Evolutionary conservation across 352 stramenopile species (phyloP).

Genomic region (Globisporangium viniferum): DNA sequence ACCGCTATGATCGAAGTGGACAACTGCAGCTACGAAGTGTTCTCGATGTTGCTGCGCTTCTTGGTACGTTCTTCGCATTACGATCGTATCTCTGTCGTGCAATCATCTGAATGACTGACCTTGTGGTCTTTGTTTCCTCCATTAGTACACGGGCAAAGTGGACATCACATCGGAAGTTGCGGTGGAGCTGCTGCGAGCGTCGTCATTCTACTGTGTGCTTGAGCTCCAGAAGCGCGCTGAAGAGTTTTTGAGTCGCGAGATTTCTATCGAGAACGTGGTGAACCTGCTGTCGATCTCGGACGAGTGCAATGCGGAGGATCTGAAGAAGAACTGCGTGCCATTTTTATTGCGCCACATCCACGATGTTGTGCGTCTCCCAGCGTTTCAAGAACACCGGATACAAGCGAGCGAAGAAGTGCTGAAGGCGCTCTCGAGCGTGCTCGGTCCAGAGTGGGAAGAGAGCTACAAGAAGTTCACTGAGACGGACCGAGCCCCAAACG

Average conservation of each 20-base stretch:
- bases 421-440: conserved; percentile 75
- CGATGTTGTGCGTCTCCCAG: conserved; percentile 72
- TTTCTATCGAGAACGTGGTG: conserved; percentile 79
- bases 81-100: background rate
- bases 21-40: conserved; percentile 88
- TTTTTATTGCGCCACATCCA: conserved; percentile 88
- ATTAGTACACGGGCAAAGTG: conserved; percentile 87
- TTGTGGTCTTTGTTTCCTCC: conserved; percentile 5
- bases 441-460: conserved; percentile 71
- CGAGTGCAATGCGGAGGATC: conserved; percentile 70
- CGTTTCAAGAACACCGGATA: conserved; percentile 74
- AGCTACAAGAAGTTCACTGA: conserved; percentile 74
- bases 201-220: conserved; percentile 80
- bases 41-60: conserved; percentile 81
- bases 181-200: conserved; percentile 74
- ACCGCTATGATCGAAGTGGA: conserved; percentile 87
- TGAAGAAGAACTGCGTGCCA: conserved; percentile 85
- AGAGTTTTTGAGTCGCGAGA: conserved; percentile 75
- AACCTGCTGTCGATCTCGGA: conserved; percentile 72
- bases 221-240: conserved; percentile 86
- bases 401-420: conserved; percentile 81
- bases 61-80: conserved; percentile 42
- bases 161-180: conserved; percentile 77
- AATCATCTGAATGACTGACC: conserved; percentile 6
- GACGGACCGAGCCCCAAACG: conserved; percentile 15